These are phyloP conservation scores for Glomus cerebriforme DNA, from an alignment of 192 early-diverging fungal genomes.

Conservation along the genomic window DNA sequence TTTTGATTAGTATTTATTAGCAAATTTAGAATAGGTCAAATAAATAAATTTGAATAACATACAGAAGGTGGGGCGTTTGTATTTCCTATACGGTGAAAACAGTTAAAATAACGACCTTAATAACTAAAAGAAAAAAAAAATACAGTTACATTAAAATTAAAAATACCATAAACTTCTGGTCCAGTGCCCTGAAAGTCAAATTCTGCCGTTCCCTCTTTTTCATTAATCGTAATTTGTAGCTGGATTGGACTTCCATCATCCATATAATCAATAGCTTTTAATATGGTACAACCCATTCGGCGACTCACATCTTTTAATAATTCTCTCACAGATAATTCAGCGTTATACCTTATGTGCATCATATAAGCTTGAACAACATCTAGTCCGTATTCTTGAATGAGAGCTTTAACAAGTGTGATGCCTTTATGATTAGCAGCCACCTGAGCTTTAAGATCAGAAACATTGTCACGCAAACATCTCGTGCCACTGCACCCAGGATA, in stretches of 20 bases:
- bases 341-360: constrained; percentile 87
- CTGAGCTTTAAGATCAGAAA: constrained; percentile 95
- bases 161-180: constrained; percentile 86
- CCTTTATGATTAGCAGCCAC: constrained; percentile 96
- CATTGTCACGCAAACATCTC: constrained; percentile 85
- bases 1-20: constrained; percentile 2
- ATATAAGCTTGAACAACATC: constrained; percentile 95
- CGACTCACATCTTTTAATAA: constrained; percentile 66
- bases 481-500: constrained; percentile 87
- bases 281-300: constrained; percentile 42
- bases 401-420: constrained; percentile 74
- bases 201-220: constrained; percentile 67
- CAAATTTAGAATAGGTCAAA: constrained; percentile 1
- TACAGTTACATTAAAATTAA: constrained; percentile 47
- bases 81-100: constrained; percentile 7
- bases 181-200: constrained; percentile 97
- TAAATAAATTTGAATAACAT: constrained; percentile 27
- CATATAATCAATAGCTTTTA: constrained; percentile 75
- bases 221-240: constrained; percentile 73
- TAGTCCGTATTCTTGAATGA: constrained; percentile 85
- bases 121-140: background rate
- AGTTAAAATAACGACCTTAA: background rate
- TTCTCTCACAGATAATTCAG: constrained; percentile 79
- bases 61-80: constrained; percentile 60
- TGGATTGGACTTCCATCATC: constrained; percentile 89